Conservation (phyloP, 176 grass and related monocot genomes). For the Aegilops speltoides region DNA sequence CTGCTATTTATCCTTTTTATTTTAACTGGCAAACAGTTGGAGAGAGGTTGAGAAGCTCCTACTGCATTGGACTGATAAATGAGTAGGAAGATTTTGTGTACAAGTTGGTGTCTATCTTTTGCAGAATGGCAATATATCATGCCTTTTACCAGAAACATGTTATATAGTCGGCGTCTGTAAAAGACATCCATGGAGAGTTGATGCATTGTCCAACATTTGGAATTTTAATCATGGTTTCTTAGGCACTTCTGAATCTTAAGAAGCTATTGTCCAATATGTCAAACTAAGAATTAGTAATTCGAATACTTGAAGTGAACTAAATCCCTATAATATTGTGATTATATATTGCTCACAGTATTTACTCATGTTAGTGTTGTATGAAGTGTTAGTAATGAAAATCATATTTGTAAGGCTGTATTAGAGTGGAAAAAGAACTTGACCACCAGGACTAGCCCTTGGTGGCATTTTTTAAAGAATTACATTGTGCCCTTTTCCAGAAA, state of each 20-base stretch:
- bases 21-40: background rate
- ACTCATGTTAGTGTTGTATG: background rate
- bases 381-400: background rate
- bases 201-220: background rate
- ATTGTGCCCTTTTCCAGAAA: too few relatives aligned
- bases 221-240: constrained; percentile 2
- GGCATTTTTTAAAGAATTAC: too few relatives aligned
- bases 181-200: background rate
- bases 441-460: too few relatives aligned
- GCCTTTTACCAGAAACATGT: constrained; percentile 2
- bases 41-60: background rate
- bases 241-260: background rate
- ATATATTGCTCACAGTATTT: background rate
- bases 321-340: background rate
- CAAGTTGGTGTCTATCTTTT: background rate
- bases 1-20: background rate
- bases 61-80: background rate
- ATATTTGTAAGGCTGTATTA: background rate
- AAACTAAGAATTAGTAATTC: background rate
- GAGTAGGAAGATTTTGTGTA: background rate
- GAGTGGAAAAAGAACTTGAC: too few relatives aligned
- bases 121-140: background rate
- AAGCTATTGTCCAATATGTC: background rate
- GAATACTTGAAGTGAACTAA: background rate
- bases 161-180: background rate